These are phyloP conservation scores for Phytophthora multivora DNA, from an alignment of 352 stramenopile species.

Conservation along the genomic window DNA sequence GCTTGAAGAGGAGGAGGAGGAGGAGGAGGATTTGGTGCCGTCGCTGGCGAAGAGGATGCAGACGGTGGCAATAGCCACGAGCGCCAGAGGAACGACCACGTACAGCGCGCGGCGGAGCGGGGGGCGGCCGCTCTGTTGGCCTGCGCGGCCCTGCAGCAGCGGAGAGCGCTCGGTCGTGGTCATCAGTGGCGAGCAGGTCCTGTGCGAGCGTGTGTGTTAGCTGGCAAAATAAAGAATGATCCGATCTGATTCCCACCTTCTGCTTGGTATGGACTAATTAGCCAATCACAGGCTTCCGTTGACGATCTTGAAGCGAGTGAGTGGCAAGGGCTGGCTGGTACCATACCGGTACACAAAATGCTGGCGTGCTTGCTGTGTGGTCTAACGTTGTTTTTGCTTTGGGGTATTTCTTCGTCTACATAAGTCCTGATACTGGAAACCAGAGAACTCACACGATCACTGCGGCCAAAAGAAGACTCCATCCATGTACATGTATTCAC, in stretches of 20 bases:
- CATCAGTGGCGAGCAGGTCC: conserved; percentile 8
- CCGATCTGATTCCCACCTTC: not conserved
- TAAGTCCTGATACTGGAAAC: too few relatives aligned
- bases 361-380: too few relatives aligned
- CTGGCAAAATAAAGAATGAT: conserved; percentile 27
- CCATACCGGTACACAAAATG: too few relatives aligned
- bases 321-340: too few relatives aligned
- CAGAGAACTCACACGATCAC: too few relatives aligned
- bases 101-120: conserved; percentile 55
- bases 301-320: too few relatives aligned
- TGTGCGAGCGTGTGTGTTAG: not conserved
- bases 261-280: not conserved
- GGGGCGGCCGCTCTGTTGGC: conserved; percentile 12
- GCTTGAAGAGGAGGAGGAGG: not conserved
- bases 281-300: too few relatives aligned
- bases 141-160: conserved; percentile 43
- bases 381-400: too few relatives aligned
- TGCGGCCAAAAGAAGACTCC: too few relatives aligned
- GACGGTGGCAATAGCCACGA: conserved; percentile 58
- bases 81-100: conserved; percentile 55
- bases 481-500: too few relatives aligned
- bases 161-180: conserved; percentile 57
- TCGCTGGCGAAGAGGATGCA: conserved; percentile 40
- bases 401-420: too few relatives aligned
- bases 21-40: conserved; percentile 15